Conservation (phyloP, 768 basidiomycete genomes). For the Lactifluus volemus region DNA sequence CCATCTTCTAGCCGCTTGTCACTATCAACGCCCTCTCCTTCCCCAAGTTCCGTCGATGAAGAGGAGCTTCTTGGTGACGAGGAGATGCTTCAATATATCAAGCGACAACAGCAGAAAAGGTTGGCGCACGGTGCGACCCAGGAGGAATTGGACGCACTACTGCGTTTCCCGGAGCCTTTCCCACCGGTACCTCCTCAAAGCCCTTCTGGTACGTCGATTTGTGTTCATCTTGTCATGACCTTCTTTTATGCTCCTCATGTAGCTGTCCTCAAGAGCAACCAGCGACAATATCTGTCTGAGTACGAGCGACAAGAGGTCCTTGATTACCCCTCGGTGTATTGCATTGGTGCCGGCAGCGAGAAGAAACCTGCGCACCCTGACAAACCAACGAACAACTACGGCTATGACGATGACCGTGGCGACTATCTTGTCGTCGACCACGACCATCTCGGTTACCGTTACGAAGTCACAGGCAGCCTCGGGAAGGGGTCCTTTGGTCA, state of each 20-base stretch:
- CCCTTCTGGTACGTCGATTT: slow-evolving; percentile 52
- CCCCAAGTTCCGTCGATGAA: slow-evolving; percentile 68
- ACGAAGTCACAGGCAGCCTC: slow-evolving; percentile 84
- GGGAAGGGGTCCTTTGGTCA: slow-evolving; percentile 99
- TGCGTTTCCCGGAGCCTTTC: slow-evolving; percentile 88
- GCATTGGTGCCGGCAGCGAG: slow-evolving; percentile 64
- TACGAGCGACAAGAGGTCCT: slow-evolving; percentile 89
- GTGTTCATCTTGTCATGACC: background rate
- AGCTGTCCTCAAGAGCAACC: slow-evolving; percentile 61
- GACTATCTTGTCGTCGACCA: slow-evolving; percentile 87
- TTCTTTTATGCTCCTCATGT: background rate
- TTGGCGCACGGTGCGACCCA: slow-evolving; percentile 75
- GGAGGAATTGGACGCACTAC: slow-evolving; percentile 78
- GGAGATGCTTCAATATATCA: slow-evolving; percentile 94
- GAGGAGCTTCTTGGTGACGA: slow-evolving; percentile 88
- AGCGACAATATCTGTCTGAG: slow-evolving; percentile 67
- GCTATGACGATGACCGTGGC: slow-evolving; percentile 97
- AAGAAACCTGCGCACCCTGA: slow-evolving; percentile 78
- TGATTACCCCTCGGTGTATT: slow-evolving; percentile 81
- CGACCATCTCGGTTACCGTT: slow-evolving; percentile 96
- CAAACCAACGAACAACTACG: slow-evolving; percentile 74
- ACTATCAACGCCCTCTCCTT: slow-evolving; percentile 78
- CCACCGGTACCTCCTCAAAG: slow-evolving; percentile 56
- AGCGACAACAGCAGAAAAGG: slow-evolving; percentile 83
- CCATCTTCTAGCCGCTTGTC: slow-evolving; percentile 70